phyloP scores from a whole-genome alignment of 2,329 filamentous ascomycete genomes.

The Aspergillus brasiliensis region DNA sequence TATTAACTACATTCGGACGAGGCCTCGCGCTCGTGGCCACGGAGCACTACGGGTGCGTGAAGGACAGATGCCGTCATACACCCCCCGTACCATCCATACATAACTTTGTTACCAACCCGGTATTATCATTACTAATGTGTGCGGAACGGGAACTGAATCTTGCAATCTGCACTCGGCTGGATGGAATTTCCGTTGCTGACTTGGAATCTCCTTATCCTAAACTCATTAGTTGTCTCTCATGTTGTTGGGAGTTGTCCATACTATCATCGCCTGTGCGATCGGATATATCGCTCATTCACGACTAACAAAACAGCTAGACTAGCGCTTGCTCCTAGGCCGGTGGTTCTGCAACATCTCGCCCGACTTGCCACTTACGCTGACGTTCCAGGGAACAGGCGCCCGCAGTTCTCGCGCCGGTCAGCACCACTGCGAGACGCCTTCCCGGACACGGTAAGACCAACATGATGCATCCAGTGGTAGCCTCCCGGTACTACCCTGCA shows the following conservation, averaged over 20 bases:
- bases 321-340: background rate
- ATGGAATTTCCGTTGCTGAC: background rate
- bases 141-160: background rate
- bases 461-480: slow-evolving; percentile 13
- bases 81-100: background rate
- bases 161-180: background rate
- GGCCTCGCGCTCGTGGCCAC: slow-evolving; percentile 7
- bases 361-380: slow-evolving; percentile 19
- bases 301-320: no score
- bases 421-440: background rate
- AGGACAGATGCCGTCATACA: slow-evolving; percentile 8
- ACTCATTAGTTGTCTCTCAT: background rate
- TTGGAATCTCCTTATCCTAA: background rate
- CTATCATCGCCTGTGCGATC: background rate
- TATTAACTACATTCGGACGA: background rate
- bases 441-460: background rate
- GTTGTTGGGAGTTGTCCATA: background rate
- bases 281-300: background rate
- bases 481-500: slow-evolving; percentile 18
- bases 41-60: slow-evolving; percentile 12
- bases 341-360: slow-evolving; percentile 17
- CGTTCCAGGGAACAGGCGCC: slow-evolving; percentile 13
- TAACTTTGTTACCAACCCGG: background rate
- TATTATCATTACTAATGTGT: no score
- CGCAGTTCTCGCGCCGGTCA: background rate